Base-by-base conservation (phyloP, 2,329 filamentous ascomycete genomes). In the Trichoderma endophyticum region DNA sequence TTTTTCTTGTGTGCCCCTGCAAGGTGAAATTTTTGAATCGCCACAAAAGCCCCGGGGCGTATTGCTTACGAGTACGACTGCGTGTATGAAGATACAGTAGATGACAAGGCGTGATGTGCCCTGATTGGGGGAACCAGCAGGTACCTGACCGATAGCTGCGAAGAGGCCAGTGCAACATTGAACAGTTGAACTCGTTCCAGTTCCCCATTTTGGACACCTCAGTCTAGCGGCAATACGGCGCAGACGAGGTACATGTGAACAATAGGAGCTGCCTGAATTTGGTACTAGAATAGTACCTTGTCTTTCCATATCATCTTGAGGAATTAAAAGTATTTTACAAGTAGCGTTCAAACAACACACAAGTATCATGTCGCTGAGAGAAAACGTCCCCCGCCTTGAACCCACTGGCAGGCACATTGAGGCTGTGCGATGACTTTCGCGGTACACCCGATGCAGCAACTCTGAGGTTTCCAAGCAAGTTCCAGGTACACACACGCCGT, bases 391-490 rank as follows among this genome's bases (percentile, higher is more conserved):
- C 59, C 59, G 59, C 59, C 59, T 26, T 4, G 59, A 61, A 34
- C 59, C 59, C 30, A 30, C 36, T 34, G 30, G 59, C 15, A n/a
- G 28, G 8, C 15, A n/a, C 21, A 32, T 60, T 60, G 56, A 24
- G 56, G 56, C 56, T 60, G 56, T 60, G 56, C 56, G 56, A 60
- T 18, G 11, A 21, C 8, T 60, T 60, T 60, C 43, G 43, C 43
- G 43, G 43, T 51, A 51, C 43, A 12, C 43, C 43, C 43, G 43
- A n/a, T 51, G n/a, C 18, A 48, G 18, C 8, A 51, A 12, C 43
- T 51, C 43, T 21, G n/a, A 51, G 43, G 43, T 21, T 24, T 51
- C n/a, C 43, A 48, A n/a, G n/a, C 43, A 51, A 51, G 43, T 51
- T 48, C 43, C 9, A 51, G 43, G 43, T 51, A 51, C 43, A 51